phyloP scores from a whole-genome alignment of 78 protist species.

The Dictyostelium intermedium region DNA sequence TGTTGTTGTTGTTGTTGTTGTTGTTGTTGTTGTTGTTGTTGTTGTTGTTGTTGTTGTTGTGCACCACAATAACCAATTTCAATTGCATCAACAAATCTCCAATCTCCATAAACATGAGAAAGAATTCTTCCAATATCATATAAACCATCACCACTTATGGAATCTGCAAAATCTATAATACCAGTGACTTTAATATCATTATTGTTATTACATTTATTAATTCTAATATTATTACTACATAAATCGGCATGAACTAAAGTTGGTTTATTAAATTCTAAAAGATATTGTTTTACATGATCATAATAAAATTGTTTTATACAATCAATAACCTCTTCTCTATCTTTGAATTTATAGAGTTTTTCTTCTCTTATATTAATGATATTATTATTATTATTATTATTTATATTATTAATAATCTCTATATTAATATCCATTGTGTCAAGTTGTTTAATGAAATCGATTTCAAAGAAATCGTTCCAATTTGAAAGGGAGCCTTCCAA shows the following conservation, averaged over 20 bases:
- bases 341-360: background rate
- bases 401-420: background rate
- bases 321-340: background rate
- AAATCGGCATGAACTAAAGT: conserved; percentile 55
- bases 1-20: background rate
- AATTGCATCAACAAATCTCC: conserved; percentile 37
- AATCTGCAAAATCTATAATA: conserved; percentile 66
- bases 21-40: background rate
- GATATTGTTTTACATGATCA: background rate
- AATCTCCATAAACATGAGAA: conserved; percentile 43
- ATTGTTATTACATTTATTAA: background rate
- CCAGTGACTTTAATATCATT: background rate
- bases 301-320: background rate
- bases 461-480: conserved; percentile 21
- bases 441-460: background rate
- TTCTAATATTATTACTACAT: conserved; percentile 62
- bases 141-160: conserved; percentile 51
- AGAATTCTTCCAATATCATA: conserved; percentile 72
- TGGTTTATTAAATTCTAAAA: background rate
- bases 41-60: background rate
- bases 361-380: background rate
- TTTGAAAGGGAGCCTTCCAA: background rate
- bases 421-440: background rate
- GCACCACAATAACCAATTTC: background rate
- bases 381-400: background rate